phyloP scores from a whole-genome alignment of 2,329 filamentous ascomycete species.

The Basipetospora chlamydospora region DNA sequence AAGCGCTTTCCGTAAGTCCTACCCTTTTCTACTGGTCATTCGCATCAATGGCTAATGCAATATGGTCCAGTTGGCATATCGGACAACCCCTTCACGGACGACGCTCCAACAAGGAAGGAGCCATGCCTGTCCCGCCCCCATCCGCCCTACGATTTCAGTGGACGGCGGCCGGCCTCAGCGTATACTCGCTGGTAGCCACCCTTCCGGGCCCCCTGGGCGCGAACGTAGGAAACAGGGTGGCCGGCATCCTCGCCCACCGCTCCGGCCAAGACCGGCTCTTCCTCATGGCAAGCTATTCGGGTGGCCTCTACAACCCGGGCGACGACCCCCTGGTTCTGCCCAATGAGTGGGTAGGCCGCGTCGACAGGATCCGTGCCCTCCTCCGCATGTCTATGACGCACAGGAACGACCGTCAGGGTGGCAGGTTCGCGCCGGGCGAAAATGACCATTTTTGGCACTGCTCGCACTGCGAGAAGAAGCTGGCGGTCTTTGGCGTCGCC shows the following conservation, averaged over 20 bases:
- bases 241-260: constrained; percentile 1
- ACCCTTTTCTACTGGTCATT: too few species aligned
- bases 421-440: neutral
- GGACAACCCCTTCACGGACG: too few species aligned
- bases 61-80: too few species aligned
- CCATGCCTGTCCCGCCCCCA: too few species aligned
- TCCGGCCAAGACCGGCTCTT: neutral
- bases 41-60: too few species aligned
- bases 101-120: too few species aligned
- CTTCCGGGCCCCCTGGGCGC: neutral
- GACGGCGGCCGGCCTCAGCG: neutral
- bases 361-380: too few species aligned
- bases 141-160: neutral
- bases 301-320: neutral
- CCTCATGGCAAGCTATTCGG: neutral
- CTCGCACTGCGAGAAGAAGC: constrained; percentile 25
- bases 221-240: neutral
- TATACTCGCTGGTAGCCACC: neutral
- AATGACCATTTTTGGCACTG: constrained; percentile 11
- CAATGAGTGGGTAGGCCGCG: constrained; percentile 16
- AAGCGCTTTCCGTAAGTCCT: too few species aligned
- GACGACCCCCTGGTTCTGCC: constrained; percentile 1
- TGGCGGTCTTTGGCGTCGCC: constrained; percentile 19
- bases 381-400: constrained; percentile 16
- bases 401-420: constrained; percentile 8